Evolutionary conservation across 768 basidiomycete genomes (phyloP).

Genomic region (Trametes coccinea): DNA sequence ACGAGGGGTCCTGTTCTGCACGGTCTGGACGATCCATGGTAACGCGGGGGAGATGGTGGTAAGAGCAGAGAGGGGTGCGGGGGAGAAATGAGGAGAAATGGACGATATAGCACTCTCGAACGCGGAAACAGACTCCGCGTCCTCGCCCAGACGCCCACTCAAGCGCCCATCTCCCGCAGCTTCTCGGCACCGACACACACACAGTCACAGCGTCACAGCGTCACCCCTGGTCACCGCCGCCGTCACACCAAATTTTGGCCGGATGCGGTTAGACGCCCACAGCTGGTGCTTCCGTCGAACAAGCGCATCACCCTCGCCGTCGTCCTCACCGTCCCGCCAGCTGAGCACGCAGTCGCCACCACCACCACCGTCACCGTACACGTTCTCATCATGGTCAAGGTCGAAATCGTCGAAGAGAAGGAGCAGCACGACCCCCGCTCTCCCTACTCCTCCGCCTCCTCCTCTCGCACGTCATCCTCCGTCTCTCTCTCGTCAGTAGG

Average conservation of each 20-base stretch:
- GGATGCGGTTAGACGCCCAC: not conserved
- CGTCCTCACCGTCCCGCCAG: not conserved
- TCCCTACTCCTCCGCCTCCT: constrained; percentile 74
- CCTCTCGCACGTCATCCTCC: constrained; percentile 69
- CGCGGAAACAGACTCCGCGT: constrained; percentile 19
- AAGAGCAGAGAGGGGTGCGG: constrained; percentile 4
- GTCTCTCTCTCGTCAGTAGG: constrained; percentile 79
- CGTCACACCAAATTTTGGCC: constrained; percentile 1
- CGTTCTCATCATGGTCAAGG: constrained; percentile 77
- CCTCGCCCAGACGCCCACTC: constrained; percentile 14
- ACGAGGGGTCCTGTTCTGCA: constrained; percentile 9
- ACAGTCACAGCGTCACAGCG: constrained; percentile 1
- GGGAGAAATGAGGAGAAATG: constrained; percentile 17
- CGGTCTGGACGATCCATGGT: constrained; percentile 21
- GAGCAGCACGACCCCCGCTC: constrained; percentile 56
- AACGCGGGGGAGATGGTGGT: constrained; percentile 11
- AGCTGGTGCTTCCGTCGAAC: not conserved
- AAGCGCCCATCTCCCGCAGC: constrained; percentile 17
- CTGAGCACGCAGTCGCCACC: not conserved
- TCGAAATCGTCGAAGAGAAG: constrained; percentile 85
- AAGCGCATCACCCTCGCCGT: not conserved
- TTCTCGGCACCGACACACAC: constrained; percentile 23
- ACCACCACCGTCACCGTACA: constrained; percentile 12
- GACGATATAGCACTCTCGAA: constrained; percentile 12
- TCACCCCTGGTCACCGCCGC: not conserved